These are phyloP conservation scores for Gossypium turneri DNA, from an alignment of 345 rosid genomes.

Conservation along the genomic window DNA sequence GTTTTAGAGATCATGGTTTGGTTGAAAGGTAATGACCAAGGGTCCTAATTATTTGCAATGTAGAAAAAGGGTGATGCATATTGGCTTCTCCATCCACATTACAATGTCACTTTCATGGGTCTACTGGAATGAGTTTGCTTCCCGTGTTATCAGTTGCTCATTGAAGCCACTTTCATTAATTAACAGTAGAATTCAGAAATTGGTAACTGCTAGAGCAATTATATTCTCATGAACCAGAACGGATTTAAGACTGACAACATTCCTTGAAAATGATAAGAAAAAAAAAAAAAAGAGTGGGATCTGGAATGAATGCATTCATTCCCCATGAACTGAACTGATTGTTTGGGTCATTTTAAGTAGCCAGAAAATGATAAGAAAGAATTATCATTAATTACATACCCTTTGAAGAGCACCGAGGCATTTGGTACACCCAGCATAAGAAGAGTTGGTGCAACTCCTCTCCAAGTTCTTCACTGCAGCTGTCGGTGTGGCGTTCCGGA, in stretches of 20 bases:
- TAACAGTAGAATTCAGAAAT: not conserved
- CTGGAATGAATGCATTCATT: slow-evolving; percentile 20
- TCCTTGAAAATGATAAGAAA: not conserved
- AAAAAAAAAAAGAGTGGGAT: not conserved
- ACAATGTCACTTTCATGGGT: slow-evolving; percentile 28
- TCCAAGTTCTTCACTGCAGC: slow-evolving; percentile 80
- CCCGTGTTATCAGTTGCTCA: not conserved
- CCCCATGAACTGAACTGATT: not conserved
- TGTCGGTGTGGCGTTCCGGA: slow-evolving; percentile 76
- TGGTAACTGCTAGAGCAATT: not conserved
- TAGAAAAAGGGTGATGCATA: slow-evolving; percentile 12
- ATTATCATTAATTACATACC: slow-evolving; percentile 31
- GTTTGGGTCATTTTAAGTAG: not conserved
- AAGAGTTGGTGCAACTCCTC: slow-evolving; percentile 84
- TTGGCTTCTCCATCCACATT: slow-evolving; percentile 19
- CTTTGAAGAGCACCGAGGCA: slow-evolving; percentile 92
- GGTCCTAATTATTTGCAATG: too few species aligned
- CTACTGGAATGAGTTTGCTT: slow-evolving; percentile 17
- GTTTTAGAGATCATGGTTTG: slow-evolving; percentile 15
- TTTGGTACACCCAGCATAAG: slow-evolving; percentile 90
- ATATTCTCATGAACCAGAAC: not conserved
- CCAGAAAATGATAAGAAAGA: not conserved
- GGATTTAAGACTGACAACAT: slow-evolving; percentile 1
- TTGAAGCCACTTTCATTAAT: not conserved
- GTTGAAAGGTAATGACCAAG: slow-evolving; percentile 24